Conservation (phyloP, 176 grass and related monocot genomes). For the Typha latifolia region DNA sequence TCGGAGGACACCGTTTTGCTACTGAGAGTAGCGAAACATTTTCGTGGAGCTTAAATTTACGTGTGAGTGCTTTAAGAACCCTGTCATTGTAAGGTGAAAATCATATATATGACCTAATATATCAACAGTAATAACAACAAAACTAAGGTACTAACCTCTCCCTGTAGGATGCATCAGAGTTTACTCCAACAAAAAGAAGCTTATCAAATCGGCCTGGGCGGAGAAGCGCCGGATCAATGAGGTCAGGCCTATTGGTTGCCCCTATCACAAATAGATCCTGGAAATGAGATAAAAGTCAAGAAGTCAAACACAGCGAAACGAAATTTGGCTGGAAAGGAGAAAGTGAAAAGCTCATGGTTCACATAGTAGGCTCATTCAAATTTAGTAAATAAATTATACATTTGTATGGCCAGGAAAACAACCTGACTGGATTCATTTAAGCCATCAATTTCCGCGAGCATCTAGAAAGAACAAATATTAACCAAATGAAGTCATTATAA, state of each 20-base stretch:
- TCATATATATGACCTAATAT: not conserved
- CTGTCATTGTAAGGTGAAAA: constrained; percentile 19
- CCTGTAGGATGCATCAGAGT: constrained; percentile 60
- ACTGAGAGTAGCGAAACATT: constrained; percentile 76
- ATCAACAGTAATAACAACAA: not conserved
- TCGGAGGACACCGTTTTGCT: constrained; percentile 74
- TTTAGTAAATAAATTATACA: constrained; percentile 2
- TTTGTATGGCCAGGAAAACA: constrained; percentile 5
- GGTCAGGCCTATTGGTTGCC: constrained; percentile 91
- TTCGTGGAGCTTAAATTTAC: constrained; percentile 78
- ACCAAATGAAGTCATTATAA: not conserved
- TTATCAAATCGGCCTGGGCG: constrained; percentile 92
- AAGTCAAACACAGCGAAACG: not conserved
- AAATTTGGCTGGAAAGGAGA: too few relatives aligned
- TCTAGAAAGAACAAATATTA: constrained; percentile 37
- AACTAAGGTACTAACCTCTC: constrained; percentile 44
- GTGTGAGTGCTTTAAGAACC: constrained; percentile 88
- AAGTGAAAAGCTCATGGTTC: not conserved
- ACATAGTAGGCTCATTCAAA: not conserved
- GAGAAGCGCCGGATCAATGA: constrained; percentile 89
- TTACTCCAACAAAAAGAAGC: constrained; percentile 94
- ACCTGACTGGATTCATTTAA: constrained; percentile 93
- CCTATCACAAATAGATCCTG: constrained; percentile 96
- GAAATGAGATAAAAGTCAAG: not conserved
- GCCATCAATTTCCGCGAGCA: constrained; percentile 95